phyloP scores from a whole-genome alignment of 257 asterid genomes.

The Jacaranda mimosifolia region DNA sequence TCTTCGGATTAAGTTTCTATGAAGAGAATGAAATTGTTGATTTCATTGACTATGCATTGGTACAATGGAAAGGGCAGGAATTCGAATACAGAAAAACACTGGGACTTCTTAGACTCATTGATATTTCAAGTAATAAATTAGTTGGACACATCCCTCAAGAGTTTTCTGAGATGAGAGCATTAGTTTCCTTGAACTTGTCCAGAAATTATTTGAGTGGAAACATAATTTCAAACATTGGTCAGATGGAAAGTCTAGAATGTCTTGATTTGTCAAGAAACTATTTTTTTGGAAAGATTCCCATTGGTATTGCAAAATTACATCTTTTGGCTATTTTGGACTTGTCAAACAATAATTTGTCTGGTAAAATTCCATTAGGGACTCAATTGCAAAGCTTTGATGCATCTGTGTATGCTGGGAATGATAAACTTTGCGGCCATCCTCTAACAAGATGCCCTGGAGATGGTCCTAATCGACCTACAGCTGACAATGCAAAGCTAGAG shows the following conservation, averaged over 20 bases:
- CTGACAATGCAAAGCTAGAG: too few species aligned
- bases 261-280: constrained; percentile 51
- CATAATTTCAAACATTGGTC: constrained; percentile 39
- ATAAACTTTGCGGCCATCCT: too few species aligned
- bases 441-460: too few species aligned
- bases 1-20: background rate
- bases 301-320: background rate
- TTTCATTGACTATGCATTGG: background rate
- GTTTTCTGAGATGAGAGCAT: constrained; percentile 21
- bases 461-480: too few species aligned
- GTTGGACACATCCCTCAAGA: constrained; percentile 32
- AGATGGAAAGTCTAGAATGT: constrained; percentile 44
- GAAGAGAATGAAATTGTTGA: background rate
- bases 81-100: constrained; percentile 17
- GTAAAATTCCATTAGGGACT: too few species aligned
- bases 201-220: constrained; percentile 39
- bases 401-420: too few species aligned
- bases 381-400: too few species aligned
- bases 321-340: too few species aligned
- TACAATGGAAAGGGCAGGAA: constrained; percentile 44
- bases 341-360: too few species aligned
- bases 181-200: constrained; percentile 46
- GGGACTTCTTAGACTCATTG: constrained; percentile 38
- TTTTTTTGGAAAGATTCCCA: constrained; percentile 46
- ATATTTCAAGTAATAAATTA: constrained; percentile 44